phyloP scores from a whole-genome alignment of 257 asterid genomes.

The Solanum boliviense region DNA sequence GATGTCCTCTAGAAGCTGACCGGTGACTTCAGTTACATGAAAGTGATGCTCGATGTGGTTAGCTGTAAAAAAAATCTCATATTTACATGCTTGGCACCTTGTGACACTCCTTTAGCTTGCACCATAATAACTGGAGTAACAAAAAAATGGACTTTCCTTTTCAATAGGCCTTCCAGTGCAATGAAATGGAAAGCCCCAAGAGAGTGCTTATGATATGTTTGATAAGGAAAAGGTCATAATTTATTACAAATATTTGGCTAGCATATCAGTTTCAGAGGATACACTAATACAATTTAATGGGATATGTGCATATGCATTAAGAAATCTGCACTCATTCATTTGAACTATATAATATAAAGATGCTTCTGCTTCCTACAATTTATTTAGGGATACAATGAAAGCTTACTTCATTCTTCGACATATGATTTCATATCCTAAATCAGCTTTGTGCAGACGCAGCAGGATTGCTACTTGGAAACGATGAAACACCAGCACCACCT shows the following conservation, averaged over 20 bases:
- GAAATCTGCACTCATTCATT: background rate
- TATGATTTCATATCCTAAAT: slow-evolving; percentile 7
- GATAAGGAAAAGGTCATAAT: background rate
- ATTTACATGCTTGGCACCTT: background rate
- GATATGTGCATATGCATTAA: background rate
- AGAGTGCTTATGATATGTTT: background rate
- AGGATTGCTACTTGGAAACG: slow-evolving; percentile 46
- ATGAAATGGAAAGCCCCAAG: background rate
- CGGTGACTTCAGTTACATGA: background rate
- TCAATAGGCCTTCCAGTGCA: background rate
- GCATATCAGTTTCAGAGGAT: background rate
- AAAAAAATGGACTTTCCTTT: background rate
- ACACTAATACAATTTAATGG: background rate
- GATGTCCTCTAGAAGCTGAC: background rate
- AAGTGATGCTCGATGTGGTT: background rate
- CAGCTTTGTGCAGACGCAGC: slow-evolving; percentile 72
- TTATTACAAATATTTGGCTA: background rate
- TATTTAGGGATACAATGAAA: background rate
- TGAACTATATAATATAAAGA: background rate
- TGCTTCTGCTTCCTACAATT: background rate
- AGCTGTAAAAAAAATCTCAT: background rate
- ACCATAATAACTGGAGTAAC: background rate
- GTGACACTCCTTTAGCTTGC: background rate
- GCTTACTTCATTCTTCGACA: background rate
- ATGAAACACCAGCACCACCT: slow-evolving; percentile 34